A percentile compares a stretch with the other conserved stretches of the same genome.
Conservation (phyloP, 2,329 filamentous ascomycete genomes). For the Ophiognomonia clavigignenti-juglandacearum region DNA sequence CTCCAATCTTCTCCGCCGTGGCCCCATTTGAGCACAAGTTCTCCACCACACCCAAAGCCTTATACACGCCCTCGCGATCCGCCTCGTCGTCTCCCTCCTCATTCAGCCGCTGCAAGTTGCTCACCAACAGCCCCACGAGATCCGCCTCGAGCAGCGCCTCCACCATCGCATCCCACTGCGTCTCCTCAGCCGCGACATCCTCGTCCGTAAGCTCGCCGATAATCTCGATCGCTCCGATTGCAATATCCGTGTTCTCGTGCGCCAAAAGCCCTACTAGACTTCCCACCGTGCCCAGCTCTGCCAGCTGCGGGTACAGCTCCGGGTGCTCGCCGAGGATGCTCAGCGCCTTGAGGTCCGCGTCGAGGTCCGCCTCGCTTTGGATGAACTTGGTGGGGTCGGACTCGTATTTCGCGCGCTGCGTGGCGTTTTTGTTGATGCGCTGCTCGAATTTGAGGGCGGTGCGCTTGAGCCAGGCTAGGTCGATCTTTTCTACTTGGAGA, state of each 20-base stretch:
- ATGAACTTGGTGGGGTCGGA: constrained; percentile 78
- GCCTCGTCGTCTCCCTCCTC: constrained; percentile 59
- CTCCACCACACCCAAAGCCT: constrained; percentile 77
- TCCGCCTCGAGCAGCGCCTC: constrained; percentile 63
- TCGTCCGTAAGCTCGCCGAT: constrained; percentile 90
- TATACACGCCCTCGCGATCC: constrained; percentile 82
- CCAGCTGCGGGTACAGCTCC: constrained; percentile 76
- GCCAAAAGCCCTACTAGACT: constrained; percentile 78
- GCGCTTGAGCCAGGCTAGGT: constrained; percentile 76
- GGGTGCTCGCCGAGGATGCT: constrained; percentile 85
- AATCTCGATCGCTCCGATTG: constrained; percentile 85
- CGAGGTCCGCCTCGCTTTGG: constrained; percentile 80
- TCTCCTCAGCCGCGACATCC: constrained; percentile 75
- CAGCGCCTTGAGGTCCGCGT: constrained; percentile 79
- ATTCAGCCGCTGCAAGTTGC: constrained; percentile 74
- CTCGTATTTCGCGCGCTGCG: constrained; percentile 81
- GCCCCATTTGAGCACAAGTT: constrained; percentile 70
- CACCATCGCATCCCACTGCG: constrained; percentile 75
- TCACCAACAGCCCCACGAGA: constrained; percentile 67
- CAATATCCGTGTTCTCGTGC: constrained; percentile 96
- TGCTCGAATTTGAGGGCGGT: constrained; percentile 82
- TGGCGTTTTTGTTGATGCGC: constrained; percentile 84
- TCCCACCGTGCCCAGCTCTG: constrained; percentile 64
- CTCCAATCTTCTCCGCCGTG: constrained; percentile 67
- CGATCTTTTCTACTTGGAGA: constrained; percentile 65